phyloP scores from a whole-genome alignment of 2,329 filamentous ascomycete species.

The Aspergillus proliferans region DNA sequence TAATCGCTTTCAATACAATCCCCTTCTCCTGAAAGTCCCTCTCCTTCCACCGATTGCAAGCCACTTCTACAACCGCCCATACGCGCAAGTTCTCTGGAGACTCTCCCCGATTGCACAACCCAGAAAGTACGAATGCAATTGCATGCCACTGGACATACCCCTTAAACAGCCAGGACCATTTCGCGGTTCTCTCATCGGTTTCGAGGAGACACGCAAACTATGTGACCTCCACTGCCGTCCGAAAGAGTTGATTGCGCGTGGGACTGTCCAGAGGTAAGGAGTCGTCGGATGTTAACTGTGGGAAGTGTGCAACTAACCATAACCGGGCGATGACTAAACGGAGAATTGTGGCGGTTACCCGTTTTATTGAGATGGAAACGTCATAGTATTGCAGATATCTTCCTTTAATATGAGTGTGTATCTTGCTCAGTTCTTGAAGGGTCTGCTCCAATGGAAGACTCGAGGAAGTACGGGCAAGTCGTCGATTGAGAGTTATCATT shows the following conservation, averaged over 20 bases:
- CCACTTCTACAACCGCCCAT: constrained; percentile 48
- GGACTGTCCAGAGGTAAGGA: neutral
- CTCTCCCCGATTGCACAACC: constrained; percentile 54
- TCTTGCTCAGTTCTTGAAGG: constrained; percentile 3
- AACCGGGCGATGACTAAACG: constrained; percentile 11
- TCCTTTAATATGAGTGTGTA: constrained; percentile 9
- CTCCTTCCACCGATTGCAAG: constrained; percentile 18
- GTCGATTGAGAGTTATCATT: constrained; percentile 34
- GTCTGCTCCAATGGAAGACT: constrained; percentile 2
- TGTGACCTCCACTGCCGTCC: constrained; percentile 63
- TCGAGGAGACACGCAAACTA: constrained; percentile 61
- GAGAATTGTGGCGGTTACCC: constrained; percentile 7
- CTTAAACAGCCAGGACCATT: constrained; percentile 58
- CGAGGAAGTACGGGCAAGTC: constrained; percentile 23
- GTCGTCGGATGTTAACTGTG: constrained; percentile 1
- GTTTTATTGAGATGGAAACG: constrained; percentile 4
- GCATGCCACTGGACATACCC: constrained; percentile 60
- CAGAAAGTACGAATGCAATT: constrained; percentile 54
- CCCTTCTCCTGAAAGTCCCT: constrained; percentile 3
- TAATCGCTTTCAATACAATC: constrained; percentile 5
- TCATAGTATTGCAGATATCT: constrained; percentile 15
- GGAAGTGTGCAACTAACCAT: constrained; percentile 13
- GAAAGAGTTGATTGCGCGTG: constrained; percentile 46
- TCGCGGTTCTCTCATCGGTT: constrained; percentile 51
- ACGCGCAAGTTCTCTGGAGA: constrained; percentile 50